phyloP scores from a whole-genome alignment of 441 rosid species.

The Arabidopsis hybrid region DNA sequence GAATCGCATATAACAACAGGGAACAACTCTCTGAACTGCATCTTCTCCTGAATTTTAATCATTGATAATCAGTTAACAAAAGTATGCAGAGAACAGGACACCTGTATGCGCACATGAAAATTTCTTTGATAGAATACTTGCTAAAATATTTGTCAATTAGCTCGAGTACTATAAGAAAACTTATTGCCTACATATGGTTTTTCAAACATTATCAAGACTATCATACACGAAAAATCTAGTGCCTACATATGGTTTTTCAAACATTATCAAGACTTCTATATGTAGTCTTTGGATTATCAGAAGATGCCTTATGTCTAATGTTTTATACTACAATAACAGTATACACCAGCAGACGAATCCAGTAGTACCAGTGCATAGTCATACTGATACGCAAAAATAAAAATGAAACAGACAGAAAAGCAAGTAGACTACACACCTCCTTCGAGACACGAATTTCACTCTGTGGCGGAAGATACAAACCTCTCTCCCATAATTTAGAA shows the following conservation, averaged over 20 bases:
- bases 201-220: background rate
- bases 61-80: slow-evolving; percentile 35
- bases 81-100: slow-evolving; percentile 22
- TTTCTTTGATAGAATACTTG: slow-evolving; percentile 17
- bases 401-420: slow-evolving; percentile 13
- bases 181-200: background rate
- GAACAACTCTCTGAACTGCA: slow-evolving; percentile 58
- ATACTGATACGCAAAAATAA: background rate
- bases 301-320: slow-evolving; percentile 11
- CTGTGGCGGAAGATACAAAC: slow-evolving; percentile 68
- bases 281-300: background rate
- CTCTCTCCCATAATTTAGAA: slow-evolving; percentile 78
- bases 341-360: slow-evolving; percentile 19
- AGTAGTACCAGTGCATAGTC: slow-evolving; percentile 10
- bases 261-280: too few relatives aligned
- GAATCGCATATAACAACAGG: slow-evolving; percentile 75
- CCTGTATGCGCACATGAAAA: slow-evolving; percentile 7
- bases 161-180: background rate
- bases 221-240: slow-evolving; percentile 1
- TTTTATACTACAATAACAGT: slow-evolving; percentile 22
- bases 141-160: slow-evolving; percentile 3
- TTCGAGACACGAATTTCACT: slow-evolving; percentile 57
- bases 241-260: background rate
- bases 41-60: slow-evolving; percentile 62
- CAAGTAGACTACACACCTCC: slow-evolving; percentile 64